Evolutionary conservation across 2,329 filamentous ascomycete genomes (phyloP).

Genomic region (Cercospora berteroae): DNA sequence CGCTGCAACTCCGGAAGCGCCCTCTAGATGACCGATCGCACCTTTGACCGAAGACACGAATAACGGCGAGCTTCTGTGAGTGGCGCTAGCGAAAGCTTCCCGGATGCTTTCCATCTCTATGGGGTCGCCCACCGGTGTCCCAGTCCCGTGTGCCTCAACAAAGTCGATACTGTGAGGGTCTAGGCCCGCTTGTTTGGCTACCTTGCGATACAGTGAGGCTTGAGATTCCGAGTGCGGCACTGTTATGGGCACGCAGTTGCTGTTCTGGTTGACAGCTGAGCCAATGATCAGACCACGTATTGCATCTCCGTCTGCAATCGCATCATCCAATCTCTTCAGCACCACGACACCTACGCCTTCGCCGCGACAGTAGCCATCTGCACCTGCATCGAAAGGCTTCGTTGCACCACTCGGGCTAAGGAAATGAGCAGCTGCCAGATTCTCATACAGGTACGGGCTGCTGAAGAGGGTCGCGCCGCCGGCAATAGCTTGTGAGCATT

Average conservation of each 20-base stretch:
- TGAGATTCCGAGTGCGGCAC: constrained; percentile 9
- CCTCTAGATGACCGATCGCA: constrained; percentile 41
- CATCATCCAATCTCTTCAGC: constrained; percentile 35
- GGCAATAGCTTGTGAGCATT: constrained; percentile 37
- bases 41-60: constrained; percentile 37
- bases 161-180: constrained; percentile 9
- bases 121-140: constrained; percentile 19
- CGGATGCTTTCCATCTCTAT: constrained; percentile 14
- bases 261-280: constrained; percentile 32
- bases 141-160: constrained; percentile 21
- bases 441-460: constrained; percentile 34
- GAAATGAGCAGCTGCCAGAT: constrained; percentile 42
- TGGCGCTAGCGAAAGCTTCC: neutral
- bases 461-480: constrained; percentile 41
- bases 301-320: constrained; percentile 34
- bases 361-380: constrained; percentile 36
- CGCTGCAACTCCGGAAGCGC: constrained; percentile 34
- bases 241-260: constrained; percentile 32
- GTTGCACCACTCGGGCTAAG: constrained; percentile 49
- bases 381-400: constrained; percentile 39
- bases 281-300: constrained; percentile 33
- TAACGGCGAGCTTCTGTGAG: constrained; percentile 15
- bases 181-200: constrained; percentile 16
- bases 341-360: constrained; percentile 31
- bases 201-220: constrained; percentile 4